Evolutionary conservation across 2,329 filamentous ascomycete species (phyloP).

Genomic region (Fusarium sulawesiense): DNA sequence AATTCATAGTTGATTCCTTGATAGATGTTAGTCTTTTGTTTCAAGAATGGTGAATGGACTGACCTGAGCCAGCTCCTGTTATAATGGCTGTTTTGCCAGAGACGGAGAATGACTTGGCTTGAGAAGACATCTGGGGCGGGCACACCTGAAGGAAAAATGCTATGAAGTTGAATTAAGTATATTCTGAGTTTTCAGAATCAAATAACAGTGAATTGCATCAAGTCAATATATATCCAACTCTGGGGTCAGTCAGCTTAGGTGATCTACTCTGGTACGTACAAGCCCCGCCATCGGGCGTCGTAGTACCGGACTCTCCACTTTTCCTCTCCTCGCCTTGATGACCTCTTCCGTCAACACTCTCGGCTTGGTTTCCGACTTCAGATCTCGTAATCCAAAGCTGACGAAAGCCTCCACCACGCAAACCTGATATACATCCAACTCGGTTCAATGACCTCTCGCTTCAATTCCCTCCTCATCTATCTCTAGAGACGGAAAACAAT

Average conservation of each 20-base stretch:
- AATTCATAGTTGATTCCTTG: slow-evolving; percentile 51
- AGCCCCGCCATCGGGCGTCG: slow-evolving; percentile 1
- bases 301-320: slow-evolving; percentile 28
- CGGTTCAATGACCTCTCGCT: not conserved
- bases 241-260: not conserved
- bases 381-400: not conserved
- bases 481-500: not conserved
- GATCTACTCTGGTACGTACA: not conserved
- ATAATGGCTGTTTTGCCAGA: slow-evolving; percentile 36
- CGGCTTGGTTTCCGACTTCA: not conserved
- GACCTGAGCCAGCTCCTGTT: slow-evolving; percentile 39
- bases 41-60: rapidly evolving
- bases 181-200: rapidly evolving
- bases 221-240: not conserved
- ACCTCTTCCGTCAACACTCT: not conserved
- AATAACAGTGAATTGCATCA: rapidly evolving
- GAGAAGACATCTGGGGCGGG: slow-evolving; percentile 8
- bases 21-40: not conserved
- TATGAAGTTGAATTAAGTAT: too few relatives aligned
- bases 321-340: slow-evolving; percentile 29
- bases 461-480: rapidly evolving
- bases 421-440: not conserved
- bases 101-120: slow-evolving; percentile 32
- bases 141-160: rapidly evolving
- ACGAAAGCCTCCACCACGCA: not conserved